Evolutionary conservation across 225 moss, liverwort and hornwort genomes (phyloP), one percentile per base, ranked within the genome.

Genomic region (Marchantia polymorpha): DNA sequence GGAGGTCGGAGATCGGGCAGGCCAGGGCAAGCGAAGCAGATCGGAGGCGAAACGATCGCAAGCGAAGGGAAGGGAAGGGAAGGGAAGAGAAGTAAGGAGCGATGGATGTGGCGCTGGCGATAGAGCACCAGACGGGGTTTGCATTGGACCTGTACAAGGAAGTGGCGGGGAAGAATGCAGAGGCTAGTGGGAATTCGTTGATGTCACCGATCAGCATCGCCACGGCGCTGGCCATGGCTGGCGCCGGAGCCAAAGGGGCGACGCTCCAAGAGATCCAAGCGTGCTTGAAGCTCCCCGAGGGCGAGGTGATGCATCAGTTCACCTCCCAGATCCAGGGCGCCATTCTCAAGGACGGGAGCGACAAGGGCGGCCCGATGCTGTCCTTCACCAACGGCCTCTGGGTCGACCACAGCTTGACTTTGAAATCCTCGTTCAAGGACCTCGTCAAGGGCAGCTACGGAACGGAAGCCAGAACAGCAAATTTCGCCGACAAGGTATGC

Each of bases 101-200:
- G 23, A 85, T 85, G 88, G 83, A 88, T 53, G 91, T 83, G 59
- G 82, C 82, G 7, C 71, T 89, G n/a, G 85, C 90, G 30, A 87
- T 91, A 78, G 90, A 92, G 83, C 91, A 94, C 30, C 90, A 90
- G 82, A 81, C 90, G 17, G 95, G 89, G 80, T 93, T 95, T 52
- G 81, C 92, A 0, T 22, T 91, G 50, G 90, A 91, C 9, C 71
- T 95, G 17, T 85, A 78, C 85, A 89, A 90, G 59, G 72, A 81
- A 47, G 76, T 90, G 66, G 85, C 82, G 64, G 85, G 84, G 80
- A 82, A 83, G 14, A 83, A 88, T 73, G 74, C 56, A 8, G 53
- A 25, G 5, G 52, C 74, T 51, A 81, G 52, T n/a, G 87, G 84
- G 55, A 95, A 95, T 88, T 87, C 81, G 65, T 83, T 86, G 15